phyloP scores from a whole-genome alignment of 1,284 basidiomycete genomes.

The Mycosarcoma mackinlayi region DNA sequence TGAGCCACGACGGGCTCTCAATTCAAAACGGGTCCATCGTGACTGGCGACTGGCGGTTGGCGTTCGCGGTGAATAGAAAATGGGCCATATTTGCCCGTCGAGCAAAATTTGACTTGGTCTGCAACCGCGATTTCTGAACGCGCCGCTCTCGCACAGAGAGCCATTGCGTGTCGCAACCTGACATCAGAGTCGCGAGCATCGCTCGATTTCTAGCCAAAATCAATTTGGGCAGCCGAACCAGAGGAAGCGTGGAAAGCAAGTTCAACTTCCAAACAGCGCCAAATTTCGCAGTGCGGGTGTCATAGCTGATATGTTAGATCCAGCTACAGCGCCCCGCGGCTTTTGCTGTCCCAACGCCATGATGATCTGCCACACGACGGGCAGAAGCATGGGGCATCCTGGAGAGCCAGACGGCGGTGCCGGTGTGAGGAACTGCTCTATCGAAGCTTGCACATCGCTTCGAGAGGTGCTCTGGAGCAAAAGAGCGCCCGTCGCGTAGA shows the following conservation, averaged over 20 bases:
- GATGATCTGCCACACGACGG: too few species aligned
- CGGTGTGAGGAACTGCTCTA: too few species aligned
- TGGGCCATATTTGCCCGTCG: neutral
- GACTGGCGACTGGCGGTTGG: slow-evolving; percentile 41
- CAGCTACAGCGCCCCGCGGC: neutral
- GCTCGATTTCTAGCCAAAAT: too few species aligned
- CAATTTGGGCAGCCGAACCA: neutral
- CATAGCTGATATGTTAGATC: neutral
- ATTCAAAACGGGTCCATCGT: slow-evolving; percentile 22
- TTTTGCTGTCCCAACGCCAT: too few species aligned
- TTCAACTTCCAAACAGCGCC: neutral
- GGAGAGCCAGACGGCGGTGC: too few species aligned
- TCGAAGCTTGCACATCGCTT: too few species aligned
- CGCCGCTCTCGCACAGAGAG: neutral
- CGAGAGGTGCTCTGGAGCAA: too few species aligned
- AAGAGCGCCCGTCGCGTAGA: too few species aligned
- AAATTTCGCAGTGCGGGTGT: too few species aligned
- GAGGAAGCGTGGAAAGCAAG: neutral
- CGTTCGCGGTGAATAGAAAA: slow-evolving; percentile 26
- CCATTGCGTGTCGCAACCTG: slow-evolving; percentile 1
- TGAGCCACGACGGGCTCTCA: slow-evolving; percentile 27
- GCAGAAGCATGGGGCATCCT: too few species aligned
- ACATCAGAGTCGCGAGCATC: slow-evolving; percentile 34
- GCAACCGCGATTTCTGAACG: slow-evolving; percentile 16
- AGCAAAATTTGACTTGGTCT: slow-evolving; percentile 8